Percentiles rank a stretch among this genome's conserved stretches.
phyloP scores from a whole-genome alignment of 2,329 filamentous ascomycete species.

The Botryotinia narcissicola region DNA sequence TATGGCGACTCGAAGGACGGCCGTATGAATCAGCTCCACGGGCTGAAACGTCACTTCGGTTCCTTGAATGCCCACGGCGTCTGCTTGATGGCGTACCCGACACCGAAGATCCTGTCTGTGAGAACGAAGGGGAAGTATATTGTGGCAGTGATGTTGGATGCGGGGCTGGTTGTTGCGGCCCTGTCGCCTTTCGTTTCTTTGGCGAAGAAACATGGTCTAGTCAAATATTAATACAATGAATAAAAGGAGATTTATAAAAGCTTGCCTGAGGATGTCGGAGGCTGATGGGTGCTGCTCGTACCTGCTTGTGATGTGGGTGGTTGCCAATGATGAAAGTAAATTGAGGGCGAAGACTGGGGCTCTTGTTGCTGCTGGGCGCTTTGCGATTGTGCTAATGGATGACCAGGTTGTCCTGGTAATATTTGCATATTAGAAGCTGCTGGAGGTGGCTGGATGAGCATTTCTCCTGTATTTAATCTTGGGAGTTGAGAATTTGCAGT shows the following conservation, averaged over 20 bases:
- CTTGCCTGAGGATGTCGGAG: slow-evolving; percentile 72
- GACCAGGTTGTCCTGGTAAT: slow-evolving; percentile 44
- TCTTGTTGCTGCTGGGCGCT: slow-evolving; percentile 56
- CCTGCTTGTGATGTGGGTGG: slow-evolving; percentile 68
- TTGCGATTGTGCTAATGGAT: slow-evolving; percentile 52
- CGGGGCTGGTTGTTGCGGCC: slow-evolving; percentile 49
- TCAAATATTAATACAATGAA: slow-evolving; percentile 38
- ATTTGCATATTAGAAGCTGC: slow-evolving; percentile 43
- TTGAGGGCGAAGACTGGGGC: slow-evolving; percentile 60
- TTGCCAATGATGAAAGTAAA: slow-evolving; percentile 93
- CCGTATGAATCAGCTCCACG: slow-evolving; percentile 38
- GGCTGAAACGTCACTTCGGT: slow-evolving; percentile 59
- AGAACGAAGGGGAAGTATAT: slow-evolving; percentile 55
- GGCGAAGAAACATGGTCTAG: slow-evolving; percentile 70
- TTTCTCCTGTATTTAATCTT: slow-evolving; percentile 44
- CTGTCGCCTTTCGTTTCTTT: slow-evolving; percentile 77
- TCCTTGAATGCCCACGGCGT: slow-evolving; percentile 60
- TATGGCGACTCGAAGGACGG: slow-evolving; percentile 43
- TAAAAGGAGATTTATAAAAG: slow-evolving; percentile 46
- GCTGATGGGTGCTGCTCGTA: slow-evolving; percentile 57
- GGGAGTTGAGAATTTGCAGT: slow-evolving; percentile 40
- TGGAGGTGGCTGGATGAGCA: slow-evolving; percentile 42
- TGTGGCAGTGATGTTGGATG: slow-evolving; percentile 48
- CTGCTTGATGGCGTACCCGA: slow-evolving; percentile 53
- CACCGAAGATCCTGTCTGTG: slow-evolving; percentile 51